phyloP scores from a whole-genome alignment of 371 early-diverging fungal genomes.

The Apophysomyces variabilis region DNA sequence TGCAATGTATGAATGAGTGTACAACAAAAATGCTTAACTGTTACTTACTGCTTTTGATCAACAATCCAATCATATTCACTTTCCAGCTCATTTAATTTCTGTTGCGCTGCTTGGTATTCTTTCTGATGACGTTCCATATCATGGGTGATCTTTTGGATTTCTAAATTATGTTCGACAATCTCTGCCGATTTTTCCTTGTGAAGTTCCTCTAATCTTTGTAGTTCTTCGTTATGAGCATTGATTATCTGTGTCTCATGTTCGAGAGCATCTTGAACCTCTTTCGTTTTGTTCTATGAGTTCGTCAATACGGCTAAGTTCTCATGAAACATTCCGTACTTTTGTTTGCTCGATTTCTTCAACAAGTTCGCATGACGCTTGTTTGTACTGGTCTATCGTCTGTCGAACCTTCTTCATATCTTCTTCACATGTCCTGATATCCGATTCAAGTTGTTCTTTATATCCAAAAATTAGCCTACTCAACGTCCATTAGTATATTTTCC shows the following conservation, averaged over 20 bases:
- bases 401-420: constrained; percentile 54
- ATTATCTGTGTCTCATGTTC: constrained; percentile 32
- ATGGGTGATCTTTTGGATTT: constrained; percentile 72
- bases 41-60: constrained; percentile 81
- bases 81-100: constrained; percentile 58
- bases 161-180: constrained; percentile 65
- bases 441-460: constrained; percentile 65
- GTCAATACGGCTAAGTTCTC: not conserved
- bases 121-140: constrained; percentile 74
- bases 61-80: constrained; percentile 84
- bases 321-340: constrained; percentile 11
- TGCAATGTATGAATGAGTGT: not conserved
- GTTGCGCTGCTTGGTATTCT: constrained; percentile 63
- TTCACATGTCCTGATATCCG: constrained; percentile 62
- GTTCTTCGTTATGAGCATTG: constrained; percentile 45
- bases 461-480: not conserved
- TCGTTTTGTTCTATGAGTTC: constrained; percentile 1
- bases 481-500: not conserved
- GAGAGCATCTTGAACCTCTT: constrained; percentile 24
- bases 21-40: not conserved
- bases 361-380: constrained; percentile 34
- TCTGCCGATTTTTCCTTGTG: constrained; percentile 65
- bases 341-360: constrained; percentile 29
- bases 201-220: constrained; percentile 64
- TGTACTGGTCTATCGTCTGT: constrained; percentile 58